Base-by-base conservation (phyloP, 352 stramenopile species). In the Plasmopara viticola region DNA sequence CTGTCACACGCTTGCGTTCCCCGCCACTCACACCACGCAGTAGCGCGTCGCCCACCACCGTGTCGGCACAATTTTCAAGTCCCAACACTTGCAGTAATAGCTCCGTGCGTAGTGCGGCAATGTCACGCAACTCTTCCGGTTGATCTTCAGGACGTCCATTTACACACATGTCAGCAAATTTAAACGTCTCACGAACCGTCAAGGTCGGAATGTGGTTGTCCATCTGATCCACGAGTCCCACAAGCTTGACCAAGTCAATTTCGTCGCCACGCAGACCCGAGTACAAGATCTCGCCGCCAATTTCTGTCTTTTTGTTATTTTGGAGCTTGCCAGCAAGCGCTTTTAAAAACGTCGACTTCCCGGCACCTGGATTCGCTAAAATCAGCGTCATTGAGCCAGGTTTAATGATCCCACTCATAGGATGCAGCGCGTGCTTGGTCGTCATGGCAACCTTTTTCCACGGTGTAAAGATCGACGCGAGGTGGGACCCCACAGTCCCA, bases 11-110 rank as follows among this genome's bases (percentile, higher is more conserved):
- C 67, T 85, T 58, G 54, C 85, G 79, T 40, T 90, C 90, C 38
- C 95, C 95, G 40, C 95, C 95, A 50, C 70, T 93, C 1, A 98
- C 84, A 62, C 95, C 95, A 48, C 90, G 79, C 4, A 86, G 56
- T 25, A 87, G 47, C 2, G 74, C 73, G 35, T 98, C 76, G 14
- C 95, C 93, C 4, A 98, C 90, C 28, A 97, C 89, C 0, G 93
- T 98, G 61, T 98, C 81, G 17, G 70, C 76, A 25, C 95, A 96
- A 55, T 86, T 75, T 29, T 69, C 71, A 17, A 98, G 68, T 33
- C 90, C 92, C n/a, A 98, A 58, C 2, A 87, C 78, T 28, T 74
- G 61, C 5, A 96, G 34, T n/a, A 83, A 81, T 30, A 87, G 58
- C 49, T 90, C 71, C 9, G 72, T 81, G 2, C 67, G 46, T 13